Conservation (phyloP, 1,284 basidiomycete genomes). For the Papiliotrema flavescens region DNA sequence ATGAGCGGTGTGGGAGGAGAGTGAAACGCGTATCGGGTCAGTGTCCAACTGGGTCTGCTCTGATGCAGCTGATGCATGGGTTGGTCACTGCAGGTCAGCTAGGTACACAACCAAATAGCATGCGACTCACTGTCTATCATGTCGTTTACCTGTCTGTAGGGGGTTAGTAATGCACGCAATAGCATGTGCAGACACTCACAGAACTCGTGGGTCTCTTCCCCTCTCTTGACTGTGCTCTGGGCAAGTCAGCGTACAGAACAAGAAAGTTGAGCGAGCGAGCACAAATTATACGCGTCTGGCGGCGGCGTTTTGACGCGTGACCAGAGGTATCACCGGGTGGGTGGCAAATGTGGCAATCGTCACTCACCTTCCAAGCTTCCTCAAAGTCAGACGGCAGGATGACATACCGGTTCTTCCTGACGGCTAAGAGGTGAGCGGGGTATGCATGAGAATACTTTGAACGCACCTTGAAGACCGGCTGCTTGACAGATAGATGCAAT, state of each 20-base stretch:
- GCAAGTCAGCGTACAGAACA: slow-evolving; percentile 17
- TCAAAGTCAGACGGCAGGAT: slow-evolving; percentile 97
- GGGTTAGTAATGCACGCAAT: slow-evolving; percentile 2
- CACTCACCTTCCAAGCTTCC: slow-evolving; percentile 92
- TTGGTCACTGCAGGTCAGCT: neutral
- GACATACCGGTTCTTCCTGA: slow-evolving; percentile 96
- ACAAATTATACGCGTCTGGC: slow-evolving; percentile 8
- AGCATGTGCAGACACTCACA: slow-evolving; percentile 58
- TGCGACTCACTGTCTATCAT: slow-evolving; percentile 2
- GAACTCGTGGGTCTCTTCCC: slow-evolving; percentile 92
- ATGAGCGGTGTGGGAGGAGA: slow-evolving; percentile 16
- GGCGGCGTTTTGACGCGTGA: slow-evolving; percentile 3
- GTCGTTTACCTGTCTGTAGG: slow-evolving; percentile 32
- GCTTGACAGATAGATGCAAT: slow-evolving; percentile 95
- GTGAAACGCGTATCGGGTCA: neutral
- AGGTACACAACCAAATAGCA: neutral
- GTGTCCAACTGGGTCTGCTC: neutral
- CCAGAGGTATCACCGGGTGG: slow-evolving; percentile 1
- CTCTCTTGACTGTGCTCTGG: slow-evolving; percentile 81
- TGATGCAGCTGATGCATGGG: slow-evolving; percentile 4
- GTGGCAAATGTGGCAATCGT: slow-evolving; percentile 20
- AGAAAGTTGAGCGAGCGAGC: slow-evolving; percentile 16
- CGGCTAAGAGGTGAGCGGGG: slow-evolving; percentile 57
- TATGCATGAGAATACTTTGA: neutral
- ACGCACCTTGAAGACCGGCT: slow-evolving; percentile 87